These are phyloP conservation scores for Aspergillus uvarum DNA, from an alignment of 2,329 filamentous ascomycete genomes.

Conservation along the genomic window DNA sequence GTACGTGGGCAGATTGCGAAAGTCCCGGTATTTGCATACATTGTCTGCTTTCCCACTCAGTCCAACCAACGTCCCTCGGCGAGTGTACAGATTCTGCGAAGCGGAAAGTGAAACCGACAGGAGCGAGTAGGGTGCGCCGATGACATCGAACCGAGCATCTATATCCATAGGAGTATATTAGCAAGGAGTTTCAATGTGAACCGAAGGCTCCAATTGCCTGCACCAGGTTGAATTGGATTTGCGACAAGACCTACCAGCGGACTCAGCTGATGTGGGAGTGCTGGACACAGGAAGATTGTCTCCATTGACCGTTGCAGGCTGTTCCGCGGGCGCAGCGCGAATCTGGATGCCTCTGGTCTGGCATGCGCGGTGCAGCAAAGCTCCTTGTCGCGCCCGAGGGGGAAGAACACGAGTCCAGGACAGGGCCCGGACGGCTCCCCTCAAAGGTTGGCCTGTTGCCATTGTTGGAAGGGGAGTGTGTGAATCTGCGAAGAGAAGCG, in stretches of 20 bases:
- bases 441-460: conserved; percentile 40
- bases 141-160: conserved; percentile 94
- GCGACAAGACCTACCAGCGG: conserved; percentile 37
- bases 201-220: not conserved
- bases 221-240: not conserved
- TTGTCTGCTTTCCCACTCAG: conserved; percentile 89
- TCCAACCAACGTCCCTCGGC: conserved; percentile 85
- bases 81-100: conserved; percentile 89
- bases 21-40: conserved; percentile 51
- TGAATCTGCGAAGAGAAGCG: conserved; percentile 9
- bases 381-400: conserved; percentile 24
- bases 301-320: conserved; percentile 38
- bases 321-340: conserved; percentile 44
- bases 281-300: conserved; percentile 38
- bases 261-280: conserved; percentile 42
- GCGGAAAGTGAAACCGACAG: conserved; percentile 90
- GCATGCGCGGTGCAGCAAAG: conserved; percentile 21
- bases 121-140: conserved; percentile 88
- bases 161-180: conserved; percentile 15
- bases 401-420: conserved; percentile 34
- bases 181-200: not conserved
- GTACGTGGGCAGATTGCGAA: not conserved
- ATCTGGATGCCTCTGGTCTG: conserved; percentile 44
- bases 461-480: conserved; percentile 11
- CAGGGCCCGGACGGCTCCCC: conserved; percentile 36